Conservation (phyloP, 2,329 filamentous ascomycete species). For the Cryoendolithus antarcticus region DNA sequence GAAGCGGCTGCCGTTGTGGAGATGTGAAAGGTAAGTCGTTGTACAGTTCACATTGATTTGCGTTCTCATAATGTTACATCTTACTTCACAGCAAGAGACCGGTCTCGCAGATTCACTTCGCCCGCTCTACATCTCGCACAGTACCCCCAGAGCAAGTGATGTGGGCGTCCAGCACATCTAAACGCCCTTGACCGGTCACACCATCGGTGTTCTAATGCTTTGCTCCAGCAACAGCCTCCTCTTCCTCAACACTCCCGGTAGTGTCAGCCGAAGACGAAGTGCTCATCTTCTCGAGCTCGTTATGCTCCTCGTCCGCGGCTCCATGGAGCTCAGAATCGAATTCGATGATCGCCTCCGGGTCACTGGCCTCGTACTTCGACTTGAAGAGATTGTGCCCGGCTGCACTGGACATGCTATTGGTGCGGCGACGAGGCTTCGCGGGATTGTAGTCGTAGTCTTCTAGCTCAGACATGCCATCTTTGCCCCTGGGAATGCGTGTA, state of each 20-base stretch:
- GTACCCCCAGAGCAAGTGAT: no score
- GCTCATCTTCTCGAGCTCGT: constrained; percentile 38
- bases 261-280: constrained; percentile 35
- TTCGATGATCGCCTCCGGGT: constrained; percentile 84
- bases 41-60: no score
- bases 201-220: neutral
- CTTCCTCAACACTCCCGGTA: constrained; percentile 49
- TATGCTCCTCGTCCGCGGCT: constrained; percentile 22
- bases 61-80: no score
- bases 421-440: constrained; percentile 76
- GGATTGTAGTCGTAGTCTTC: constrained; percentile 75
- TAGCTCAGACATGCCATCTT: constrained; percentile 62
- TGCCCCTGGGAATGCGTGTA: constrained; percentile 50
- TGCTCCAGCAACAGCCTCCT: constrained; percentile 29
- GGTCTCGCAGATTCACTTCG: no score
- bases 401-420: constrained; percentile 71
- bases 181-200: no score
- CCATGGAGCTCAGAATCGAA: constrained; percentile 60
- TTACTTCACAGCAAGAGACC: no score
- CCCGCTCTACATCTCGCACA: no score
- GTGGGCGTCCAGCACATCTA: no score
- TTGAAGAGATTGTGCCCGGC: constrained; percentile 67
- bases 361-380: constrained; percentile 91
- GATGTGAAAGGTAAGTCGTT: no score
- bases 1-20: no score